phyloP scores from a whole-genome alignment of 2,329 filamentous ascomycete genomes.

The Myriosclerotinia duriaeana region DNA sequence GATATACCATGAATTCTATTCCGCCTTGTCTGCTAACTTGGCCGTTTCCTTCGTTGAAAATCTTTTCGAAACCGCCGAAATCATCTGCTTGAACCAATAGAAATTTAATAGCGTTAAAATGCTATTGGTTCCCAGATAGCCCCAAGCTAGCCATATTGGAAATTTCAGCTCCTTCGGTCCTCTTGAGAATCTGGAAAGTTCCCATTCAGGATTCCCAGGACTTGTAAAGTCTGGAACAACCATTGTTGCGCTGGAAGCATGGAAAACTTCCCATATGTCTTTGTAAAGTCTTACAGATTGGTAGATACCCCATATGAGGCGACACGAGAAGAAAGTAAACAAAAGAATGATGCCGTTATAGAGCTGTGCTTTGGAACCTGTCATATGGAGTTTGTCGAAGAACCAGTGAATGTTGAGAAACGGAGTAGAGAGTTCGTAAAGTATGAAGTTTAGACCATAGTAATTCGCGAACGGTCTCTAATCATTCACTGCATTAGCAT shows the following conservation, averaged over 20 bases:
- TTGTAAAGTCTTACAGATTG: constrained; percentile 65
- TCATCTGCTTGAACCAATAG: constrained; percentile 84
- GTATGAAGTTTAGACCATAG: constrained; percentile 75
- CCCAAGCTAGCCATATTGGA: constrained; percentile 66
- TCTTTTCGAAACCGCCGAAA: constrained; percentile 33
- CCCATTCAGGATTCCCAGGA: constrained; percentile 33
- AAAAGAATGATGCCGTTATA: constrained; percentile 74
- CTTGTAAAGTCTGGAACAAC: constrained; percentile 26
- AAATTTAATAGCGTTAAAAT: constrained; percentile 74
- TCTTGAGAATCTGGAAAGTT: constrained; percentile 43
- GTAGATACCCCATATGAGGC: constrained; percentile 75
- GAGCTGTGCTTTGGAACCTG: constrained; percentile 70
- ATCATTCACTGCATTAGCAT: background rate
- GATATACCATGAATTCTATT: background rate
- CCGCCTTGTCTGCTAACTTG: background rate
- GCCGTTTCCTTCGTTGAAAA: constrained; percentile 20
- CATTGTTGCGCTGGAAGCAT: background rate
- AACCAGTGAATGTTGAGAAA: constrained; percentile 90
- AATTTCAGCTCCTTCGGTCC: constrained; percentile 47
- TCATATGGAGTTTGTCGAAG: constrained; percentile 78
- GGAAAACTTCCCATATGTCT: constrained; percentile 58
- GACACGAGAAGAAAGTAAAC: constrained; percentile 70
- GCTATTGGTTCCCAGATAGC: constrained; percentile 69
- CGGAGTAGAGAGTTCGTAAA: constrained; percentile 80
- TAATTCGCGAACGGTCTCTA: constrained; percentile 82